Base-by-base conservation (phyloP, 768 basidiomycete genomes). In the Amanita phalloides region DNA sequence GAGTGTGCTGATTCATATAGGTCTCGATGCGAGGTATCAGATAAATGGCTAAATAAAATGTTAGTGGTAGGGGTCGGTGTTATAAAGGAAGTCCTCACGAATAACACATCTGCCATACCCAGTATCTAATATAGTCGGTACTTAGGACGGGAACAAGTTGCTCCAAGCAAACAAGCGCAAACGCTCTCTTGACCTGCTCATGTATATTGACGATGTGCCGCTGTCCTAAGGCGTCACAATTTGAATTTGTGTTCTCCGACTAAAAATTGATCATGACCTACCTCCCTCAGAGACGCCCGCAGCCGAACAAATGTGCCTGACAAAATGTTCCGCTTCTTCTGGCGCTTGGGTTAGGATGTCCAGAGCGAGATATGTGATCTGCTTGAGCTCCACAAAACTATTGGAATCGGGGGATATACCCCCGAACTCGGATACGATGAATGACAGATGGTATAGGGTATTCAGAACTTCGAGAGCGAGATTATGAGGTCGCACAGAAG, bases 1-100 rank as follows among this genome's bases (percentile, higher is more conserved):
- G 90, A 92, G 62, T 93, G 91, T 1, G 90, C 81, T 0, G 88
- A 85, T 63, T 94, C 90, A 58, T 81, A 93, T n/a, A 80, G 80
- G 56, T 91, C 86, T 32, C 85, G 79, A 56, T 87, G 71, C 4
- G 68, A 62, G 13, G 79, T 57, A 52, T 82, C 74, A 49, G 69
- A 72, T 26, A 90, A 70, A 61, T 84, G 76, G 14, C 88, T 90
- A 57, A 38, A 41, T 25, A 20, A 49, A 13, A 10, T 26, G 39
- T 7, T 4, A 30, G 28, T 28, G 21, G 36, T 26, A 21, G 25
- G 23, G 20, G 17, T 14, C 2, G 4, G 25, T 13, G 17, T 8
- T 14, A 50, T 38, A 30, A 41, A 50, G 44, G 32, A 26, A 44
- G 28, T 17, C 65, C 84, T 65, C 63, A 89, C 87, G 84, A 82